phyloP scores from a whole-genome alignment of 371 early-diverging fungal genomes.

The Nosema granulosis region DNA sequence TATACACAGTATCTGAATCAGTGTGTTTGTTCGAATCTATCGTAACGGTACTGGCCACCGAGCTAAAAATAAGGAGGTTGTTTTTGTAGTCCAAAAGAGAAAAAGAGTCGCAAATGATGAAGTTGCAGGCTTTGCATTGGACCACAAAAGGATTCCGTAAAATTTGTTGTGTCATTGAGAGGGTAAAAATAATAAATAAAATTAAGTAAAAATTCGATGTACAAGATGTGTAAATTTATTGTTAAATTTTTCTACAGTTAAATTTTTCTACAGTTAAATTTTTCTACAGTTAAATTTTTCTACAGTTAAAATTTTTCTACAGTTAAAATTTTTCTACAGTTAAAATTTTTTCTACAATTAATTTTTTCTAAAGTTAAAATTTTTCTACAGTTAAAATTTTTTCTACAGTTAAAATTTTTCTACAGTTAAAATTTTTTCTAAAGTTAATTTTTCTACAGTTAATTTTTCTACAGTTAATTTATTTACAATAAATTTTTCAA shows the following conservation, averaged over 20 bases:
- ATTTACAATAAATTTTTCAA: neutral
- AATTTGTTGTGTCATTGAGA: neutral
- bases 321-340: neutral
- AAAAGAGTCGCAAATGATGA: conserved; percentile 1
- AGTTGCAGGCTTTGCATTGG: neutral
- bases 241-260: neutral
- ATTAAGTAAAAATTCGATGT: neutral
- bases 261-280: neutral
- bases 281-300: neutral
- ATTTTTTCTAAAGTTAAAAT: neutral
- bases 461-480: neutral
- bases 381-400: neutral
- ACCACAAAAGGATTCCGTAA: conserved; percentile 11
- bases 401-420: neutral
- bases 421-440: too few relatives aligned
- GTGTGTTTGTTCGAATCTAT: conserved; percentile 10
- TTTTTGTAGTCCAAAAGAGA: conserved; percentile 14
- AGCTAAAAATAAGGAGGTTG: neutral
- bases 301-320: neutral
- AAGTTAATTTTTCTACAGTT: too few relatives aligned
- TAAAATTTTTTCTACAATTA: too few relatives aligned
- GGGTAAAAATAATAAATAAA: neutral
- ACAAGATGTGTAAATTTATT: neutral
- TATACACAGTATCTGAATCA: neutral
- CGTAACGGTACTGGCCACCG: neutral